Evolutionary conservation across 495 filamentous ascomycete genomes (phyloP), one percentile per base, ranked within the genome.

Genomic region (Penicillium ochrochloron): DNA sequence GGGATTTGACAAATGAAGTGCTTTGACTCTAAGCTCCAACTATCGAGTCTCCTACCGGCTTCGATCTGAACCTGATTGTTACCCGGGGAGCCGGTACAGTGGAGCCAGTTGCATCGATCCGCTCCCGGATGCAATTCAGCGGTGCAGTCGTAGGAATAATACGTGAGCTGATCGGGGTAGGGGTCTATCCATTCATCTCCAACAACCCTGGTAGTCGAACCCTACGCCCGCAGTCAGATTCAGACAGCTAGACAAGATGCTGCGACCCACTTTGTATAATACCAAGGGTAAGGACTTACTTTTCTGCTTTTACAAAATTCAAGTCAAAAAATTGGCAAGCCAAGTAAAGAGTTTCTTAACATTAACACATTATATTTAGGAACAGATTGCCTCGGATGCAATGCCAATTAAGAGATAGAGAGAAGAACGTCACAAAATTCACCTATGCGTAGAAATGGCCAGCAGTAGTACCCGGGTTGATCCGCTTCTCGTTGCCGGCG

Each of bases 391-490:
- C 37, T 41, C 5, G 0, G 4, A 41, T 11, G 12, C 12, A 14
- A 4, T 39, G 10, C 35, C 0, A 11, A 14, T 11, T 37, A 37
- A 37, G 0, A 37, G 12, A 37, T 12, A 37, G 35, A 37, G 35
- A 11, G 1, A 37, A 37, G 0, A 1, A 37, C 2, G 35, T 11
- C 12, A 2, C 10, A 14, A 41, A 41, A 6, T 17, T 14, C 5
- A 6, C 14, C 15, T 41, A 41, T 17, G 37, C 83, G 86, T 15
- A 78, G 17, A 53, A 29, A 33, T n/a, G 14, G 33, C 15, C 51
- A 31, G n/a, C 27, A 29, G 17, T 5, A 2, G 23, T 33, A 33
- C n/a, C 27, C 14, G 27, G 25, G 31, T 21, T 34, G 51, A 34
- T 10, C 9, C 25, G 21, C 29, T 41, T 57, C 54, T 57, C 54